These are phyloP conservation scores for Colletotrichum sublineola DNA, from an alignment of 2,329 filamentous ascomycete species.

Conservation along the genomic window DNA sequence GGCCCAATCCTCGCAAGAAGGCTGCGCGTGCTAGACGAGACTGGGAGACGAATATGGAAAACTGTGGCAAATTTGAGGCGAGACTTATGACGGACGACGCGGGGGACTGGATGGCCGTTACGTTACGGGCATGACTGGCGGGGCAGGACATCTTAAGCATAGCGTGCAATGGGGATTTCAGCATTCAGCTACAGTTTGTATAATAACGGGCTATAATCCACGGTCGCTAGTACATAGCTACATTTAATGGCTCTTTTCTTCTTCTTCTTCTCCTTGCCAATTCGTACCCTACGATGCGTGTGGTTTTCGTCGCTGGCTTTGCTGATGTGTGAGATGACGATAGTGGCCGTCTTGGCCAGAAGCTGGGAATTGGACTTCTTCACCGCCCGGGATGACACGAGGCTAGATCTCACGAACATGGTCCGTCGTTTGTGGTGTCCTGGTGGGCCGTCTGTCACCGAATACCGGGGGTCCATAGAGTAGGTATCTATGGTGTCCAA, in stretches of 20 bases:
- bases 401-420: slow-evolving; percentile 8
- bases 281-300: background rate
- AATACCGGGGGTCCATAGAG: slow-evolving; percentile 20
- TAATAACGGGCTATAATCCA: slow-evolving; percentile 44
- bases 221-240: slow-evolving; percentile 43
- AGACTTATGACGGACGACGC: slow-evolving; percentile 30
- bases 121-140: slow-evolving; percentile 40
- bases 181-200: slow-evolving; percentile 45
- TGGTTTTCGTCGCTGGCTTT: background rate
- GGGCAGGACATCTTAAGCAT: slow-evolving; percentile 48
- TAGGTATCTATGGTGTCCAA: background rate
- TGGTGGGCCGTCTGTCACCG: slow-evolving; percentile 19
- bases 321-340: background rate
- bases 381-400: slow-evolving; percentile 23
- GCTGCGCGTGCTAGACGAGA: slow-evolving; percentile 72
- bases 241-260: slow-evolving; percentile 38
- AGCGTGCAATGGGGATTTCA: slow-evolving; percentile 47
- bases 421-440: slow-evolving; percentile 11
- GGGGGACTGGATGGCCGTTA: slow-evolving; percentile 29
- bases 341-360: background rate
- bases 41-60: slow-evolving; percentile 15
- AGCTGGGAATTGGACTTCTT: slow-evolving; percentile 7
- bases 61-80: slow-evolving; percentile 40
- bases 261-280: slow-evolving; percentile 1
- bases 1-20: slow-evolving; percentile 77